Conservation (phyloP, 2,329 filamentous ascomycete genomes). For the Gaeumannomyces tritici region DNA sequence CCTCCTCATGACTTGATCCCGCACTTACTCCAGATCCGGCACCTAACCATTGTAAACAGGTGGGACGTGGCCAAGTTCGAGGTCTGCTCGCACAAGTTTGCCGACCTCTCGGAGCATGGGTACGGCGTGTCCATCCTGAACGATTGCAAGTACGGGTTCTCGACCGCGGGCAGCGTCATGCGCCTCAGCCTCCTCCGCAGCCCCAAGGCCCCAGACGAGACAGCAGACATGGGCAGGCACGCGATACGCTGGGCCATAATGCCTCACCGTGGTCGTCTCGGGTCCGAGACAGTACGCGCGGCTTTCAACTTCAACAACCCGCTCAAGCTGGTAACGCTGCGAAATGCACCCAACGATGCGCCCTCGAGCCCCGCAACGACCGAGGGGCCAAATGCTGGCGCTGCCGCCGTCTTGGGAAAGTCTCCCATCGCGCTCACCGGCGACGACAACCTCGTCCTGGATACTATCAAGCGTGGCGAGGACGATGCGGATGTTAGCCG, state of each 20-base stretch:
- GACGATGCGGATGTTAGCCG: conserved; percentile 30
- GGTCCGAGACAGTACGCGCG: conserved; percentile 65
- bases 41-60: conserved; percentile 53
- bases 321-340: conserved; percentile 38
- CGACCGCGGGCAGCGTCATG: conserved; percentile 82
- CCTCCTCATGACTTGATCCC: not conserved
- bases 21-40: not conserved
- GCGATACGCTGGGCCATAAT: conserved; percentile 84
- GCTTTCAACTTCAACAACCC: conserved; percentile 89
- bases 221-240: conserved; percentile 90
- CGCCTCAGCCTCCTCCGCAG: conserved; percentile 76
- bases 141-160: conserved; percentile 93
- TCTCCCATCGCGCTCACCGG: conserved; percentile 37
- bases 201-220: conserved; percentile 84
- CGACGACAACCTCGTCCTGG: conserved; percentile 43
- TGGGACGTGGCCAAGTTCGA: conserved; percentile 82
- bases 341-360: not conserved
- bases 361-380: not conserved
- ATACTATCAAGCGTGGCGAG: conserved; percentile 54
- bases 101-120: conserved; percentile 76
- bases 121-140: conserved; percentile 92
- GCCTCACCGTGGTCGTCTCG: conserved; percentile 67
- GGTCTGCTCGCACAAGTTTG: conserved; percentile 92
- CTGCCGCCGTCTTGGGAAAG: conserved; percentile 5
- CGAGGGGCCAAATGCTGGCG: conserved; percentile 9